A percentile compares a stretch with the other conserved stretches of the same genome.
Conservation (phyloP, 106 monocot genomes). For the Dendrobium catenatum region DNA sequence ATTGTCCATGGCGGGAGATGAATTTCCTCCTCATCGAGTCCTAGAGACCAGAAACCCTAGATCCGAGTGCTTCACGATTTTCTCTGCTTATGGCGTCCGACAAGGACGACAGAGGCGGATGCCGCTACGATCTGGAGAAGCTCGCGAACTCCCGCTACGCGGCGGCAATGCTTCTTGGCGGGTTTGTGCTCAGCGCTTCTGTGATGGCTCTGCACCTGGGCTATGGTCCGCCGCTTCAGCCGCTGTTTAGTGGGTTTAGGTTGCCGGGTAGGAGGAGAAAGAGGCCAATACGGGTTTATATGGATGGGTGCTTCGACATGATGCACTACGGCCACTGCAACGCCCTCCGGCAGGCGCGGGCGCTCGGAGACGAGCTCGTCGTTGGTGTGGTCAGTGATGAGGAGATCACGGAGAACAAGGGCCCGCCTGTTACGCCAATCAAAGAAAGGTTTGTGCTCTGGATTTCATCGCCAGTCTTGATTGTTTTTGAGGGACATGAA, state of each 20-base stretch:
- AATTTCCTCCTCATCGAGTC: not conserved
- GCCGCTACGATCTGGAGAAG: conserved; percentile 1
- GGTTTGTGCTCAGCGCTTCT: conserved; percentile 32
- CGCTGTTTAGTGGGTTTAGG: not conserved
- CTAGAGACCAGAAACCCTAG: not conserved
- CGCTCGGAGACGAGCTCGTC: conserved; percentile 86
- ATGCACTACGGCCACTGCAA: conserved; percentile 99
- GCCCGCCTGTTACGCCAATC: conserved; percentile 84
- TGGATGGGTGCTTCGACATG: conserved; percentile 99
- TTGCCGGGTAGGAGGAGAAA: conserved; percentile 28
- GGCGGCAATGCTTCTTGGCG: conserved; percentile 41
- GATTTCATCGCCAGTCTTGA: not conserved
- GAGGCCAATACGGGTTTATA: conserved; percentile 77
- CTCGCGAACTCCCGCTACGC: conserved; percentile 23
- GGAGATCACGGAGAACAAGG: conserved; percentile 88
- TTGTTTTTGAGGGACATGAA: not conserved
- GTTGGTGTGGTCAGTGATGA: conserved; percentile 89
- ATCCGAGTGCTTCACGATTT: not conserved
- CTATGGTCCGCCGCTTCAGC: not conserved
- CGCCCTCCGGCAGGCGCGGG: conserved; percentile 83
- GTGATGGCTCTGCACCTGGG: conserved; percentile 31
- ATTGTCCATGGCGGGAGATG: conserved; percentile 7
- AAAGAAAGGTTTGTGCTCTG: conserved; percentile 49
- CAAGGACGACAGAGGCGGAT: not conserved
- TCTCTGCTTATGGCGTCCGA: conserved; percentile 11